phyloP scores from a whole-genome alignment of 345 rosid species.

The Garcia nutans region DNA sequence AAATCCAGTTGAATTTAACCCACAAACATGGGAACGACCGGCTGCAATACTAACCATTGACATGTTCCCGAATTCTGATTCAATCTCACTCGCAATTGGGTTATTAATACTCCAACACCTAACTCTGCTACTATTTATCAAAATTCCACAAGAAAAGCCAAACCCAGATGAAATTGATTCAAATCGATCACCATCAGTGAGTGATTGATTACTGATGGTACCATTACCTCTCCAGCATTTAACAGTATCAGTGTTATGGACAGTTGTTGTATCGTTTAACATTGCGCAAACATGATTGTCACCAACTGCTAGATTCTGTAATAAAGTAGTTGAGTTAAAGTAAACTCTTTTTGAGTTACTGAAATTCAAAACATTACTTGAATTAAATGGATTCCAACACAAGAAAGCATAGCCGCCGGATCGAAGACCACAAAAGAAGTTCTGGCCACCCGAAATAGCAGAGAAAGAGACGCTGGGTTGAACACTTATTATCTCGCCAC shows the following conservation, averaged over 20 bases:
- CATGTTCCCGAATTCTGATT: constrained; percentile 42
- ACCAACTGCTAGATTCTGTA: constrained; percentile 53
- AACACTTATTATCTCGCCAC: constrained; percentile 26
- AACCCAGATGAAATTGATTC: constrained; percentile 59
- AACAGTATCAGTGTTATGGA: constrained; percentile 23
- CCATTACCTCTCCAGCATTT: constrained; percentile 55
- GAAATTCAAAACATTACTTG: constrained; percentile 1
- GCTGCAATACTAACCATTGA: constrained; percentile 53
- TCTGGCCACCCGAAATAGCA: constrained; percentile 58
- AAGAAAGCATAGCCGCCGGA: constrained; percentile 56
- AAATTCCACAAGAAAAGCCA: constrained; percentile 73
- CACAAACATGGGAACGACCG: constrained; percentile 78
- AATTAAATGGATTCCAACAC: constrained; percentile 53
- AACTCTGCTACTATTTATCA: constrained; percentile 20
- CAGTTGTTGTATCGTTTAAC: constrained; percentile 23
- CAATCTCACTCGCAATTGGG: constrained; percentile 36
- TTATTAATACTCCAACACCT: constrained; percentile 56
- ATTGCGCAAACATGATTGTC: constrained; percentile 66
- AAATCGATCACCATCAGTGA: constrained; percentile 26
- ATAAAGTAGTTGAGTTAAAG: constrained; percentile 35
- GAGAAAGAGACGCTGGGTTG: constrained; percentile 62
- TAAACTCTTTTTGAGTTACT: constrained; percentile 46
- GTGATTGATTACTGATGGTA: constrained; percentile 4
- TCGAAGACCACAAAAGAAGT: constrained; percentile 64
- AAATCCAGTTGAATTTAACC: constrained; percentile 51